Base-by-base conservation (phyloP, 495 filamentous ascomycete species). In the Aspergillus panamensis region DNA sequence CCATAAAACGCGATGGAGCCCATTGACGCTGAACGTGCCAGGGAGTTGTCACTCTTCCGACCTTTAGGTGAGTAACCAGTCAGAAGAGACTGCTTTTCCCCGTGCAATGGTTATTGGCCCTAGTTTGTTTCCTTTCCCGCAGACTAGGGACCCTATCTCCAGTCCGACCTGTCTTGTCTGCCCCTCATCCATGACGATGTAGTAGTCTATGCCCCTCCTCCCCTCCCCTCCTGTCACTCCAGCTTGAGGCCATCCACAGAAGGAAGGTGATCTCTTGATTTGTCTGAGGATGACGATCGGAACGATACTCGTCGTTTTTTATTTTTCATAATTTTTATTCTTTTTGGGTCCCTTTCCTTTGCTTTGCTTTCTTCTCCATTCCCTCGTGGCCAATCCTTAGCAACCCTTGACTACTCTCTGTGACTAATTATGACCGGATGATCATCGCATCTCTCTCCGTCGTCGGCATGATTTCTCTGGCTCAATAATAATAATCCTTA, bases 61-160 rank as follows among this genome's bases (percentile, higher is more conserved):
- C 76, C 76, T 59, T 63, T 79, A 64, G 76, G 76, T 79, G 68
- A 65, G 63, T 64, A 72, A 57, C 76, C 76, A 79, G 66, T 79
- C 62, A 77, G 53, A 69, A 51, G 48, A 58, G 51, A 43, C 13
- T 60, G 42, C 60, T 42, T 51, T 62, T 50, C 69, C 76, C 66
- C 76, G 76, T 78, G 76, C 71, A 65, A 66, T 57, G 58, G 67
- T 65, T 61, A 73, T 73, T 75, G 74, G 73, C 55, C 48, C 65
- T 52, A 54, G 51, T 53, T 47, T 39, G 43, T 48, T 51, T 53
- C 43, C 47, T 58, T 48, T 47, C 37, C 37, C 45, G 42, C 30
- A 9, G 20, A 43, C 53, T 39, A 10, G 10, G 33, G 35, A 58
- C 42, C 30, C 49, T 19, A 59, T 44, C 40, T 55, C 42, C 43